These are phyloP conservation scores for Symbiotaphrina buchneri DNA, from an alignment of 495 filamentous ascomycete species.

Conservation along the genomic window DNA sequence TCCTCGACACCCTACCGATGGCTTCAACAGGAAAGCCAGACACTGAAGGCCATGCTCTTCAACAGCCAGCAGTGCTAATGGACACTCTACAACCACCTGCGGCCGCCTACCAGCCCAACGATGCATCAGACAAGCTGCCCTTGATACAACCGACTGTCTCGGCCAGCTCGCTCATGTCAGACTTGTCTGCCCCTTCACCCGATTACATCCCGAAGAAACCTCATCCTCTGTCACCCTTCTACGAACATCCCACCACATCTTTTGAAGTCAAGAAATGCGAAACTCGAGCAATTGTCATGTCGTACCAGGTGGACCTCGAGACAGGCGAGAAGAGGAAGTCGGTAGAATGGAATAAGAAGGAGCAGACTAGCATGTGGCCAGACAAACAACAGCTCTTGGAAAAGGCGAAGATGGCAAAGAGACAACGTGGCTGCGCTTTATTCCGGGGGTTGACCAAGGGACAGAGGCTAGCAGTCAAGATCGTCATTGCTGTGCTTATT, in stretches of 20 bases:
- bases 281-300: conserved; percentile 13
- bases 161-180: too few relatives aligned
- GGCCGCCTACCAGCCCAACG: not conserved
- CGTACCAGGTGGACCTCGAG: conserved; percentile 15
- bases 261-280: conserved; percentile 19
- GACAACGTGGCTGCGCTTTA: conserved; percentile 11
- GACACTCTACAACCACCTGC: conserved; percentile 1
- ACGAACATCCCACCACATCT: conserved; percentile 27
- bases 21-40: conserved; percentile 1
- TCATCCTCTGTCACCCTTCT: conserved; percentile 33
- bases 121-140: not conserved
- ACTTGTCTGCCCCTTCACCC: too few relatives aligned
- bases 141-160: conserved; percentile 1
- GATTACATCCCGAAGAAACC: too few relatives aligned
- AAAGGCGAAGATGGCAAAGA: conserved; percentile 7
- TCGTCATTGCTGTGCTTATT: conserved; percentile 28
- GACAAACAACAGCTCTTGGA: conserved; percentile 13
- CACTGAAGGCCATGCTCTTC: not conserved
- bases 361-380: conserved; percentile 18
- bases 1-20: too few relatives aligned
- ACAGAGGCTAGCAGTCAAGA: conserved; percentile 27
- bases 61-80: not conserved
- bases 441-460: conserved; percentile 23
- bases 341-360: conserved; percentile 5
- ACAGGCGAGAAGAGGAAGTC: conserved; percentile 8